Evolutionary conservation across 2,329 filamentous ascomycete species (phyloP), one percentile per base, ranked within the genome.

Genomic region (Colletotrichum tropicicola): DNA sequence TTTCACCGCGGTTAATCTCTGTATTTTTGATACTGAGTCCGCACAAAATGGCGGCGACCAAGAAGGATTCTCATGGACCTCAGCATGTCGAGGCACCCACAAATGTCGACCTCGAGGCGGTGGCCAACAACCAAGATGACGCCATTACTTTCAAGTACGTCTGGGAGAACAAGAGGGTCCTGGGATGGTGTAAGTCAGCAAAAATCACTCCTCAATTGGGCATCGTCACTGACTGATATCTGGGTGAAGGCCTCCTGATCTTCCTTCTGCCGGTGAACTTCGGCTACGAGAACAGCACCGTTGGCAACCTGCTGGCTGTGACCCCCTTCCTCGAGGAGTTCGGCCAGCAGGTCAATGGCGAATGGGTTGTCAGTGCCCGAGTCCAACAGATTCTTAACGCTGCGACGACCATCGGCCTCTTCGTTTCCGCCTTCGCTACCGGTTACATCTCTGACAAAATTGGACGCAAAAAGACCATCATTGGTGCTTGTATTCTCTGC

Each of bases 341-440:
- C 41, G 73, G 74, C 2, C 56, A 70, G 21, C 15, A 67, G 10
- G 67, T 69, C 9, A 58, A 66, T 21, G 67, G 62, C 0, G 56
- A 52, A 10, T 69, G 52, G 17, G 66, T 71, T 10, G 66, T 76
- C 23, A 55, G 66, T 4, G 73, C 74, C 13, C 61, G 35, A 3
- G 70, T 73, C 58, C 73, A 75, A 61, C 73, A 75, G 35, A 69
- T 75, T 10, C 68, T 76, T 32, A 74, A 73, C 27, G 71, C 73
- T 0, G 73, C 72, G 15, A 68, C 66, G 61, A 74, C 71, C 6
- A 65, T 75, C 44, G 73, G 74, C 12, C 58, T 75, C 27, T 75
- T 75, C 58, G 56, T 64, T 17, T 71, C 73, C 5, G 73, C 73
- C 13, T 74, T 74, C 43, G 63, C 62, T 0, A 73, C 73, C 0